Evolutionary conservation across 805 yeast species (phyloP), one percentile per base, ranked within the genome.

Genomic region (Metschnikowia lochheadii): DNA sequence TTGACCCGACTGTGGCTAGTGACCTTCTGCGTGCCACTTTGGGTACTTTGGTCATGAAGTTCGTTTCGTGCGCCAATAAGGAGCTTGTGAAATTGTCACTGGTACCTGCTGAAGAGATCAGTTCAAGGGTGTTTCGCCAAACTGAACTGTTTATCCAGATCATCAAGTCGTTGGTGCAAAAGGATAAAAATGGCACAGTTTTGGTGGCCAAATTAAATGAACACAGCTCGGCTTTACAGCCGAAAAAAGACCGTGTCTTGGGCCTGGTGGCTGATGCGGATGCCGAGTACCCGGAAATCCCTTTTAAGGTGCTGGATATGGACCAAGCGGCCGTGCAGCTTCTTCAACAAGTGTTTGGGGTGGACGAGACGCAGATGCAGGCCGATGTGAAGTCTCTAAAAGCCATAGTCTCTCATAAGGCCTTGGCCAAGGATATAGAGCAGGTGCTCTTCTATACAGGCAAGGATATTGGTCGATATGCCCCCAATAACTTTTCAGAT

Each of bases 241-340:
- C 76, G 10, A 54, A 52, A 20, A 49, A 33, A 6, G 43, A 33
- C 11, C 48, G 41, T 6, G 36, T 23, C 11, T 13, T 45, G 15
- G 35, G 49, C 32, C 46, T 51, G 15, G 23, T 52, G 21, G 51
- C 49, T 14, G 49, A 37, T 40, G 36, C 52, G 13, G 39, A 31
- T 7, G 40, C 51, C 3, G 61, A 57, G 32, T 71, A 66, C 48
- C 62, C 64, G 3, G 65, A 65, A 33, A 87, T 88, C 1, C 71
- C 84, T 0, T 85, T 77, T 59, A 71, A 76, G 35, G 49, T 83
- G 1, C 55, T 73, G 0, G 88, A 85, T 53, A 79, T 85, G 66
- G 79, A 81, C 17, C 72, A 75, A 52, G 76, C 82, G 1, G 46
- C 61, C 48, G 51, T 72, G 7, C 46, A 29, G n/a, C 65, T 79